Evolutionary conservation across 495 filamentous ascomycete species (phyloP), one percentile per base, ranked within the genome.

Genomic region (Aspergillus kassunensis): DNA sequence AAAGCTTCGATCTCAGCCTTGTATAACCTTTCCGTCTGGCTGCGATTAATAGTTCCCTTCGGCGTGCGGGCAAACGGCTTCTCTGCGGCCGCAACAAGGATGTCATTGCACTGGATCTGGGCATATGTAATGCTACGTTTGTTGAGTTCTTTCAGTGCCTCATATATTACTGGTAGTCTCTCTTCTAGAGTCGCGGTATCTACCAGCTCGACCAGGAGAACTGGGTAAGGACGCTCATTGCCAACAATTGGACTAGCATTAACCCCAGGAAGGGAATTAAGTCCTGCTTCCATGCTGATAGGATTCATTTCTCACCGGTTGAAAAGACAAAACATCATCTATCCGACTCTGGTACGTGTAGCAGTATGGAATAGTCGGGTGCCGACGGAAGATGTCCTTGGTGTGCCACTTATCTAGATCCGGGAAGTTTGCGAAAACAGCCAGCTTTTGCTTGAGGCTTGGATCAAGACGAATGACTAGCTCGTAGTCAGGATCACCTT

Each of bases 221-320:
- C 53, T 75, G 74, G 56, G 77, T 80, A 27, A 59, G 64, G 39
- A 65, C 61, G 53, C 20, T 29, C 35, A 16, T 70, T 54, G 1
- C 83, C 83, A 8, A 78, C 68, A 1, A 85, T 73, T 1, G 85
- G 21, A 0, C 74, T 80, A 1, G 70, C 70, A 15, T 66, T 67
- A 23, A 85, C 61, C 10, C 61, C 52, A 0, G 77, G 68, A 44
- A 79, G 72, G 7, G 51, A 62, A 25, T 54, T 48, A 15, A 86
- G 48, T 3, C 56, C 63, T 7, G 60, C 53, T 54, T 86, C 82
- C 16, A 83, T 69, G 4, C 63, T 62, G 6, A 80, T 61, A 1
- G 81, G 80, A 53, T 84, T 83, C 5, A 82, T 59, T 83, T 86
- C 64, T 83, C 80, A 18, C 78, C 82, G 55, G 76, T 83, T 1